Percentiles rank a stretch among this genome's conserved stretches.
phyloP scores from a whole-genome alignment of 1,139 yeast genomes.

The Blastobotrys petasosporus region DNA sequence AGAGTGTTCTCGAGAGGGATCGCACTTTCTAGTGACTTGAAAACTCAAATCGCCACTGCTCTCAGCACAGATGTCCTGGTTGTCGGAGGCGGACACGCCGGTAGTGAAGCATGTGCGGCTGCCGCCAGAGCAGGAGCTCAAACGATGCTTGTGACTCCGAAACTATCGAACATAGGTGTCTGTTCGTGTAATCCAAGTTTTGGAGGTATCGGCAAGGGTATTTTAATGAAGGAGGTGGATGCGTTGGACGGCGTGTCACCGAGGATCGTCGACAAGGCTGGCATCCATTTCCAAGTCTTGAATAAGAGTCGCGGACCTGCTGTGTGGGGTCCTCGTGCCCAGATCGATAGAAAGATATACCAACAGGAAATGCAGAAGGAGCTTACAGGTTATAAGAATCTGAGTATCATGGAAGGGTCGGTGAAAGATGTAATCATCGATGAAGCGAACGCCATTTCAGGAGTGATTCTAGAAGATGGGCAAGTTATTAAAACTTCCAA shows the following conservation, averaged over 20 bases:
- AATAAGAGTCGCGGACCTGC: constrained; percentile 93
- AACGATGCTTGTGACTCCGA: constrained; percentile 77
- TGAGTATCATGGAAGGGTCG: constrained; percentile 61
- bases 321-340: constrained; percentile 98
- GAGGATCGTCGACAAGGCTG: constrained; percentile 80
- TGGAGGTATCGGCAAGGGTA: constrained; percentile 99
- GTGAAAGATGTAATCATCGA: constrained; percentile 84
- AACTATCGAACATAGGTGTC: constrained; percentile 69
- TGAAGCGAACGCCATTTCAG: constrained; percentile 43
- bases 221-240: constrained; percentile 84
- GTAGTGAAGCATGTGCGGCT: constrained; percentile 95
- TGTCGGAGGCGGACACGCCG: constrained; percentile 98
- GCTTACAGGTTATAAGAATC: constrained; percentile 51
- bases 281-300: constrained; percentile 82
- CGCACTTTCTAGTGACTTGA: constrained; percentile 1
- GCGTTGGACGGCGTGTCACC: constrained; percentile 93
- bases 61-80: constrained; percentile 61
- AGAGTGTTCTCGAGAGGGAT: background rate
- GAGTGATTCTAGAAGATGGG: constrained; percentile 65
- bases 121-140: constrained; percentile 75
- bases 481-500: constrained; percentile 50
- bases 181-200: constrained; percentile 97
- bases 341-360: constrained; percentile 81
- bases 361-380: constrained; percentile 71
- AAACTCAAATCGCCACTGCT: constrained; percentile 3